Evolutionary conservation across 768 basidiomycete species (phyloP).

Genomic region (Rhodosporidiobolus sp.): DNA sequence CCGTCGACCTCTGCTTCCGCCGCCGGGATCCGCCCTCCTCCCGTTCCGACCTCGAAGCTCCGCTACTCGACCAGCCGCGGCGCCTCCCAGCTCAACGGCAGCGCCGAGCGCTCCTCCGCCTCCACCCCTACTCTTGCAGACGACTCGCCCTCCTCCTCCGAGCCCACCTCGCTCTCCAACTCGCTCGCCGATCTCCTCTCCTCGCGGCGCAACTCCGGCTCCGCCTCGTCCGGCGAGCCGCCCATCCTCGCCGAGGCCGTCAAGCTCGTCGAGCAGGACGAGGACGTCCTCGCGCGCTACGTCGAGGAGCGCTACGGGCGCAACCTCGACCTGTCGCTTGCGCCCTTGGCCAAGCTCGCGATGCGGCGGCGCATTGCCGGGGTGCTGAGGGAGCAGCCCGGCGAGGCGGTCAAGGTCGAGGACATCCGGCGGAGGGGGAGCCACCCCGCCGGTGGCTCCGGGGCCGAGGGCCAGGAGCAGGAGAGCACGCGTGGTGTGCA

Average conservation of each 20-base stretch:
- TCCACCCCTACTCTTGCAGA: no score
- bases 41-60: conserved; percentile 15
- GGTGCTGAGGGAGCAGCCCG: conserved; percentile 50
- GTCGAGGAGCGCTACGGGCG: conserved; percentile 93
- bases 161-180: conserved; percentile 22
- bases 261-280: conserved; percentile 43
- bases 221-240: conserved; percentile 9
- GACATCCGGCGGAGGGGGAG: conserved; percentile 18
- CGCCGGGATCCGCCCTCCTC: conserved; percentile 23
- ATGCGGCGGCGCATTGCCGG: conserved; percentile 87
- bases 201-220: not conserved
- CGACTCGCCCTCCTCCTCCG: conserved; percentile 24
- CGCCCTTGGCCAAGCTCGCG: conserved; percentile 76
- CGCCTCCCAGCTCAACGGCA: conserved; percentile 12
- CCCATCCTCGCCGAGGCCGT: conserved; percentile 51
- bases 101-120: not conserved
- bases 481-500: conserved; percentile 64
- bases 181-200: conserved; percentile 28
- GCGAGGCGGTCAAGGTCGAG: conserved; percentile 54
- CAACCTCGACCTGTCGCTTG: conserved; percentile 71
- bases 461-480: conserved; percentile 29
- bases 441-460: not conserved
- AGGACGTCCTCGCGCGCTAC: conserved; percentile 62
- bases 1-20: conserved; percentile 21
- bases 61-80: conserved; percentile 40